Evolutionary conservation across 2,329 filamentous ascomycete genomes (phyloP).

Genomic region (Aspergillaceae sp.): DNA sequence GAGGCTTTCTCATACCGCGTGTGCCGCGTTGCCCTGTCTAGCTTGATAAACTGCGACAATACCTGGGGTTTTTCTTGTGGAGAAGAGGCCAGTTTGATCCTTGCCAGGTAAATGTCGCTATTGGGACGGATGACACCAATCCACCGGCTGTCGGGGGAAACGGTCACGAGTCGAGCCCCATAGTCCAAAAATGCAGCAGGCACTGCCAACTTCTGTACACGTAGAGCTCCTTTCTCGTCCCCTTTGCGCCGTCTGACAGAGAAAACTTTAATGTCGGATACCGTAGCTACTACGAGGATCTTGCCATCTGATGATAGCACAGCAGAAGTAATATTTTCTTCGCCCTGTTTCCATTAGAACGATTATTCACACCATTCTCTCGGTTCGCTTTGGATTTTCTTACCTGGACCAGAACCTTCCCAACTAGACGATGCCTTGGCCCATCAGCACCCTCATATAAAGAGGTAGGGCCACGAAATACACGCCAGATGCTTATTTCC

Average conservation of each 20-base stretch:
- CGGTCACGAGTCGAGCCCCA: conserved; percentile 58
- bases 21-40: conserved; percentile 30
- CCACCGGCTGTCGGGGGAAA: conserved; percentile 42
- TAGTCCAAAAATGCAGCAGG: conserved; percentile 47
- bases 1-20: conserved; percentile 37
- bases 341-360: conserved; percentile 42
- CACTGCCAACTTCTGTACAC: conserved; percentile 61
- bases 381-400: conserved; percentile 4
- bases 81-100: conserved; percentile 35
- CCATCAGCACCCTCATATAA: conserved; percentile 33
- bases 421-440: conserved; percentile 46
- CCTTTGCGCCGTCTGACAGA: conserved; percentile 49
- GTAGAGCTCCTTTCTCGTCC: conserved; percentile 51
- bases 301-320: conserved; percentile 63
- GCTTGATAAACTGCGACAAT: conserved; percentile 36
- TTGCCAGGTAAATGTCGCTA: conserved; percentile 48
- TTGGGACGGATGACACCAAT: conserved; percentile 50
- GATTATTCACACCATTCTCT: background rate
- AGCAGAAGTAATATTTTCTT: conserved; percentile 73
- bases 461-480: conserved; percentile 43
- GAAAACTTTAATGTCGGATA: conserved; percentile 68
- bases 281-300: conserved; percentile 67
- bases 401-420: conserved; percentile 53
- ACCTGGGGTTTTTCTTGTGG: conserved; percentile 36
- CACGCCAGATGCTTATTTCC: conserved; percentile 74